Conservation (phyloP, 164 flowering plant species). For the Euptelea pleiosperma region DNA sequence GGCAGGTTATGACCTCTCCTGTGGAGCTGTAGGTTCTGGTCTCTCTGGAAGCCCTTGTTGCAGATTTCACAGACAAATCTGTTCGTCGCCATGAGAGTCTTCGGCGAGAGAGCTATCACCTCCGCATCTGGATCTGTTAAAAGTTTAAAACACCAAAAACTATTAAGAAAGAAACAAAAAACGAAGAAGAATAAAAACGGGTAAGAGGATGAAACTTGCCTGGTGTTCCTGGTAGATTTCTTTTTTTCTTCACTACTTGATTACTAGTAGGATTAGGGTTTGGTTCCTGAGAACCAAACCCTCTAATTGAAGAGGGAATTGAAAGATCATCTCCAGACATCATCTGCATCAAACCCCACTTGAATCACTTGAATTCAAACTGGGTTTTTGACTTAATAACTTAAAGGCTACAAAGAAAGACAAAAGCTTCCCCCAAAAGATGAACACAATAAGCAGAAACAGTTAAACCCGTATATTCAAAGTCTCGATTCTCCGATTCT, state of each 20-base stretch:
- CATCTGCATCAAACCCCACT: slow-evolving; percentile 21
- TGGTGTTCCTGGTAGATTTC: slow-evolving; percentile 25
- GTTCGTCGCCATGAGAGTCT: slow-evolving; percentile 62
- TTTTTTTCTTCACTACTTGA: slow-evolving; percentile 17
- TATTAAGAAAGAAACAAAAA: background rate
- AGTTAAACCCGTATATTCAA: slow-evolving; percentile 19
- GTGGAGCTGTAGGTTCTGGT: slow-evolving; percentile 62
- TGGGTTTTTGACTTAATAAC: background rate
- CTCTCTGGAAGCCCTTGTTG: slow-evolving; percentile 62
- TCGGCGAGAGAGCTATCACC: slow-evolving; percentile 60
- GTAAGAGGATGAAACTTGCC: background rate
- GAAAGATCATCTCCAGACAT: slow-evolving; percentile 48
- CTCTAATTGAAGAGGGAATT: slow-evolving; percentile 27
- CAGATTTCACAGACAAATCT: slow-evolving; percentile 60
- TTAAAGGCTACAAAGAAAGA: slow-evolving; percentile 15
- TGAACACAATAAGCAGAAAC: slow-evolving; percentile 22
- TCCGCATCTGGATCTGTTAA: slow-evolving; percentile 70
- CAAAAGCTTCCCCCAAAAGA: slow-evolving; percentile 18
- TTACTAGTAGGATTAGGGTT: slow-evolving; percentile 15
- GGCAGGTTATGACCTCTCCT: slow-evolving; percentile 63
- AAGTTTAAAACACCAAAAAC: background rate
- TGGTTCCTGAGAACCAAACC: slow-evolving; percentile 18
- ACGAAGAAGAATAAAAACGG: background rate
- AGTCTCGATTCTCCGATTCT: slow-evolving; percentile 18
- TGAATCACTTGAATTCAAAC: background rate